These are phyloP conservation scores for Wolfiporia cocos DNA, from an alignment of 1,284 basidiomycete species.

Conservation along the genomic window DNA sequence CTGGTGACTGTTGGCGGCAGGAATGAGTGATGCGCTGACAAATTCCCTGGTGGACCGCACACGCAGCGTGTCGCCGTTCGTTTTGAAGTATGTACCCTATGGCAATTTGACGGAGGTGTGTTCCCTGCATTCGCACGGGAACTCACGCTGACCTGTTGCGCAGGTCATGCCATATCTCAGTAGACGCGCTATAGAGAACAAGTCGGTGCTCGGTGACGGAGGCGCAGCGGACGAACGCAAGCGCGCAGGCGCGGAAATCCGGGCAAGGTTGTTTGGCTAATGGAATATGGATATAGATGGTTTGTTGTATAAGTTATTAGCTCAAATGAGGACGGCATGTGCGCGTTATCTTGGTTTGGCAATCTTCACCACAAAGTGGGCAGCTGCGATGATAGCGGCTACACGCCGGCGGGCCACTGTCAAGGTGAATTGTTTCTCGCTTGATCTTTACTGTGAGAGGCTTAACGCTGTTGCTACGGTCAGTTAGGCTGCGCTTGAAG, in stretches of 20 bases:
- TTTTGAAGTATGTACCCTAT: conserved; percentile 84
- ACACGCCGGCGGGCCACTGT: too few species aligned
- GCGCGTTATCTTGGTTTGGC: background rate
- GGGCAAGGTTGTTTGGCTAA: conserved; percentile 28
- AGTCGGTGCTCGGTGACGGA: conserved; percentile 51
- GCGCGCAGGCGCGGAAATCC: conserved; percentile 34
- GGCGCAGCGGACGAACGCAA: conserved; percentile 43
- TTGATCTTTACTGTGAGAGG: background rate
- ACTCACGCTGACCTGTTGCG: conserved; percentile 2
- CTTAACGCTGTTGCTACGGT: too few species aligned
- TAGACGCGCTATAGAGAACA: conserved; percentile 67
- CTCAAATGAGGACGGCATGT: background rate
- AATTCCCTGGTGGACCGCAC: conserved; percentile 59
- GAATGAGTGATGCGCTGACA: conserved; percentile 82
- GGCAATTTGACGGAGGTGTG: conserved; percentile 67
- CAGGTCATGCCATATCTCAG: conserved; percentile 64
- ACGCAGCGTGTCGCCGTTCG: conserved; percentile 55
- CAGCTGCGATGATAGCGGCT: background rate
- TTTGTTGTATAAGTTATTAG: background rate
- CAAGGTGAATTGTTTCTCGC: too few species aligned
- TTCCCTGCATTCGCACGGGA: background rate
- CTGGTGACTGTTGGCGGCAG: conserved; percentile 28
- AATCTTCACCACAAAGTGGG: background rate
- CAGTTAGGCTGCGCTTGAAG: too few species aligned
- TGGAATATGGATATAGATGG: background rate